These are phyloP conservation scores for Chaetoceros muelleri DNA, from an alignment of 108 stramenopile species.

Conservation along the genomic window DNA sequence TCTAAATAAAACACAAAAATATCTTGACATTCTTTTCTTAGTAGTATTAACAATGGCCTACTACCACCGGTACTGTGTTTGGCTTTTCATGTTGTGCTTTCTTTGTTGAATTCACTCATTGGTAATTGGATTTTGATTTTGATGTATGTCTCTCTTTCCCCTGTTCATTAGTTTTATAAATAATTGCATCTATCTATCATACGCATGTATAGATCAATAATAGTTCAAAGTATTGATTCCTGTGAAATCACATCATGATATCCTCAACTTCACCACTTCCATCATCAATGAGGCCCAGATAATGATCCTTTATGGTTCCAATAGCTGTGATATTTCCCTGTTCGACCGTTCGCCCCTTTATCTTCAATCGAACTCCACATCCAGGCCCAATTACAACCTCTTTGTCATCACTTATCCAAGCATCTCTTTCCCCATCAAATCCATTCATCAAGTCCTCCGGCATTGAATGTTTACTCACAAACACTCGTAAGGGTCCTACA, in stretches of 20 bases:
- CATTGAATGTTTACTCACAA: slow-evolving; percentile 91
- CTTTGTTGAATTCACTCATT: no score
- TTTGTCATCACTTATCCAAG: slow-evolving; percentile 93
- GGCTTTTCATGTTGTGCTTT: no score
- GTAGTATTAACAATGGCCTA: no score
- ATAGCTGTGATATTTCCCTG: slow-evolving; percentile 88
- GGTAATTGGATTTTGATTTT: no score
- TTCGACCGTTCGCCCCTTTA: slow-evolving; percentile 88
- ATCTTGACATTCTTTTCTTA: no score
- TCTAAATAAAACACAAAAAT: no score
- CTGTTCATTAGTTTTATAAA: no score
- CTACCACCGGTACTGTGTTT: no score
- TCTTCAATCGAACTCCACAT: slow-evolving; percentile 82
- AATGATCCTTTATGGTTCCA: slow-evolving; percentile 92
- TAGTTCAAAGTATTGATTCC: not conserved
- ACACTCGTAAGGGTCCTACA: slow-evolving; percentile 84
- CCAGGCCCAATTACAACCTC: slow-evolving; percentile 84
- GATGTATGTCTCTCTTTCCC: no score
- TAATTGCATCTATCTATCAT: slow-evolving; percentile 4
- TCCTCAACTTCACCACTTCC: slow-evolving; percentile 38
- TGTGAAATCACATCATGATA: no score
- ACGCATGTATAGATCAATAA: slow-evolving; percentile 2
- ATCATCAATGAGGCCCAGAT: slow-evolving; percentile 85
- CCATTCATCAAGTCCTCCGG: slow-evolving; percentile 91
- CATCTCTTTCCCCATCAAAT: slow-evolving; percentile 82